These are phyloP conservation scores for Candida coleopterorum DNA, from an alignment of 805 yeast species.

Conservation along the genomic window DNA sequence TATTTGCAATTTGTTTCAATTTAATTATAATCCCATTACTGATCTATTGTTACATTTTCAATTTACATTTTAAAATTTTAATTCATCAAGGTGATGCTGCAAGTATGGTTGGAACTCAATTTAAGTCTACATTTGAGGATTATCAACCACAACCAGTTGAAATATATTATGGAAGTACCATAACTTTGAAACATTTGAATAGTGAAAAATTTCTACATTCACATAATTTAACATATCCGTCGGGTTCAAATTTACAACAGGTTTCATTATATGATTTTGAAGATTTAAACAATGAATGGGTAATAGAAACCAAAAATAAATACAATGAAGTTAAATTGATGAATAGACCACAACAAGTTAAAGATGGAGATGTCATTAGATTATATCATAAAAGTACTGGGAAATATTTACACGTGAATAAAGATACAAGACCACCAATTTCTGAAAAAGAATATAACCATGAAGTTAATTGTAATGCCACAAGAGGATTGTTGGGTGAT, in stretches of 20 bases:
- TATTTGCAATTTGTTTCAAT: slow-evolving; percentile 33
- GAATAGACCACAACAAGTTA: slow-evolving; percentile 29
- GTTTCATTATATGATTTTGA: slow-evolving; percentile 65
- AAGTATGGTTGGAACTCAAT: slow-evolving; percentile 59
- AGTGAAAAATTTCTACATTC: slow-evolving; percentile 81
- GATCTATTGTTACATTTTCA: slow-evolving; percentile 54
- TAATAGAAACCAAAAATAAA: slow-evolving; percentile 45
- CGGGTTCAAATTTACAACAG: slow-evolving; percentile 72
- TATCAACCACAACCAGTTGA: slow-evolving; percentile 49
- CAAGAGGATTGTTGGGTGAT: slow-evolving; percentile 57
- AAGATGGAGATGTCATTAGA: slow-evolving; percentile 54
- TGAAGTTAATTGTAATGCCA: slow-evolving; percentile 75
- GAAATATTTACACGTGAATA: slow-evolving; percentile 60
- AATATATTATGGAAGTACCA: slow-evolving; percentile 65
- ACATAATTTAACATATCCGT: slow-evolving; percentile 56
- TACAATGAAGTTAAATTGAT: slow-evolving; percentile 37
- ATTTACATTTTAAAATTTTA: slow-evolving; percentile 49
- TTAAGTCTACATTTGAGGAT: slow-evolving; percentile 54
- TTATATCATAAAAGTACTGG: slow-evolving; percentile 70
- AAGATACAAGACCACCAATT: slow-evolving; percentile 74
- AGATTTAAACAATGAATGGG: slow-evolving; percentile 69
- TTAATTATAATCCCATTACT: slow-evolving; percentile 52
- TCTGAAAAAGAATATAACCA: slow-evolving; percentile 86
- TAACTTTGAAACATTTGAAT: slow-evolving; percentile 66
- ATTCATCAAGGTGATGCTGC: slow-evolving; percentile 54